phyloP scores from a whole-genome alignment of 345 rosid species.

The Citrus australasica region DNA sequence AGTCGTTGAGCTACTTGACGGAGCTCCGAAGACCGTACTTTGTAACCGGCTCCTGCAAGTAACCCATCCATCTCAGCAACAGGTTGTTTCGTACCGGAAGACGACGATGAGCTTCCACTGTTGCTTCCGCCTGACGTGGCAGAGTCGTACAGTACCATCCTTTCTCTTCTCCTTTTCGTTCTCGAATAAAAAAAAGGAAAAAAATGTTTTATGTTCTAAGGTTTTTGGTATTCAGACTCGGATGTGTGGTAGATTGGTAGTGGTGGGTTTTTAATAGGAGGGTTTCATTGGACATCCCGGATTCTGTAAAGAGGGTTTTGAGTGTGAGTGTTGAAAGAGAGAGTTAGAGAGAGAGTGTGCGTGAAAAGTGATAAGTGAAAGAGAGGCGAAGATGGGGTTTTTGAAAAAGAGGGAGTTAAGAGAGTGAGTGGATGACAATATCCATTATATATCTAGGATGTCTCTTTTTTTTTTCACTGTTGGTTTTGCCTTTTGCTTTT shows the following conservation, averaged over 20 bases:
- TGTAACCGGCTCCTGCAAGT: slow-evolving; percentile 66
- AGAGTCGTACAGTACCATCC: slow-evolving; percentile 37
- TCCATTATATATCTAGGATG: too few relatives aligned
- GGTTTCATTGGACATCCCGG: not conserved
- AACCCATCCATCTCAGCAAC: slow-evolving; percentile 42
- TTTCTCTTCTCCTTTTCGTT: not conserved
- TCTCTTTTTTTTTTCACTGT: too few relatives aligned
- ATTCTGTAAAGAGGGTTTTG: not conserved
- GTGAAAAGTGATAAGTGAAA: slow-evolving; percentile 13
- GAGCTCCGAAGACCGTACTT: slow-evolving; percentile 54
- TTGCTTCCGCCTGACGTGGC: slow-evolving; percentile 23
- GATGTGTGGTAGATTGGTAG: not conserved
- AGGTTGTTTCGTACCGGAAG: slow-evolving; percentile 29
- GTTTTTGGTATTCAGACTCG: not conserved
- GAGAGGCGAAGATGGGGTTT: slow-evolving; percentile 12
- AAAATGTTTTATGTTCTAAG: not conserved
- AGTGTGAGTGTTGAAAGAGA: not conserved
- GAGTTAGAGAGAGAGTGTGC: slow-evolving; percentile 6
- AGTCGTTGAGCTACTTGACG: slow-evolving; percentile 58
- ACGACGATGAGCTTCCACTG: slow-evolving; percentile 30
- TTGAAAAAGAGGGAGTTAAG: not conserved
- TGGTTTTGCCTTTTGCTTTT: too few relatives aligned
- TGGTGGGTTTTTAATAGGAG: not conserved
- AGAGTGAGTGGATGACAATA: too few relatives aligned
- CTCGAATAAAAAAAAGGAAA: too few relatives aligned